phyloP scores from a whole-genome alignment of 2,329 filamentous ascomycete species.

The Chaetomiaceae sp. region DNA sequence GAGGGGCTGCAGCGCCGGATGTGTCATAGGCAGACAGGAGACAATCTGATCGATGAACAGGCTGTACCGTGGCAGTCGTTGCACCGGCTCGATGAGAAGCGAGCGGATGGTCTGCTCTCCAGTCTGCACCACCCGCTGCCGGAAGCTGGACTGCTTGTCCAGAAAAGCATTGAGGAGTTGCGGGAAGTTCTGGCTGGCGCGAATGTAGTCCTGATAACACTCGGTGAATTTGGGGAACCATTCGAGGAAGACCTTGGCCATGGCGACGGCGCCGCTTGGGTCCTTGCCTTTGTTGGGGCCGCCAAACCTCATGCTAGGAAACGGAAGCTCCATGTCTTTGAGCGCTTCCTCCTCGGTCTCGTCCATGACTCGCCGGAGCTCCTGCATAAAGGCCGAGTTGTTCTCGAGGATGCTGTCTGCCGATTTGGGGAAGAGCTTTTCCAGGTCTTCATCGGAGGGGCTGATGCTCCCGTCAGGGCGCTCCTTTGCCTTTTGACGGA shows the following conservation, averaged over 20 bases:
- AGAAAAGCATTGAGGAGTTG: constrained; percentile 74
- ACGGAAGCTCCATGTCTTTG: constrained; percentile 63
- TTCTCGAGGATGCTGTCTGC: constrained; percentile 75
- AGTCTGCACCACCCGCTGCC: constrained; percentile 71
- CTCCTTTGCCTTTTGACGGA: constrained; percentile 63
- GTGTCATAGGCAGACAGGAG: constrained; percentile 75
- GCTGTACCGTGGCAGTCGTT: constrained; percentile 89
- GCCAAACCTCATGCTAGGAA: constrained; percentile 40
- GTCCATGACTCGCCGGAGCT: constrained; percentile 72
- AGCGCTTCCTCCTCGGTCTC: constrained; percentile 77
- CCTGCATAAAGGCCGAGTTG: constrained; percentile 75
- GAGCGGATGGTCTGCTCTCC: constrained; percentile 91
- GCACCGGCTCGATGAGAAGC: constrained; percentile 91
- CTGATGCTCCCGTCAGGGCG: constrained; percentile 60
- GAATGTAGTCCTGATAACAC: constrained; percentile 90
- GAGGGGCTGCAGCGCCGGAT: constrained; percentile 77
- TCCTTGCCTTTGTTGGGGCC: constrained; percentile 54
- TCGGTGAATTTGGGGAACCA: constrained; percentile 93
- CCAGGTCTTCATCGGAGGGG: constrained; percentile 66
- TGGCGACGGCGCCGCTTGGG: constrained; percentile 69
- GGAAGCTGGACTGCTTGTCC: constrained; percentile 77
- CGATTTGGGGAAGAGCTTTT: constrained; percentile 75
- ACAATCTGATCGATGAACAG: constrained; percentile 95
- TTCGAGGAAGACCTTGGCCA: constrained; percentile 77
- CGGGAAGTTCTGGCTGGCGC: constrained; percentile 81